phyloP scores from a whole-genome alignment of 371 early-diverging fungal species.

The Apophysomyces sp. region DNA sequence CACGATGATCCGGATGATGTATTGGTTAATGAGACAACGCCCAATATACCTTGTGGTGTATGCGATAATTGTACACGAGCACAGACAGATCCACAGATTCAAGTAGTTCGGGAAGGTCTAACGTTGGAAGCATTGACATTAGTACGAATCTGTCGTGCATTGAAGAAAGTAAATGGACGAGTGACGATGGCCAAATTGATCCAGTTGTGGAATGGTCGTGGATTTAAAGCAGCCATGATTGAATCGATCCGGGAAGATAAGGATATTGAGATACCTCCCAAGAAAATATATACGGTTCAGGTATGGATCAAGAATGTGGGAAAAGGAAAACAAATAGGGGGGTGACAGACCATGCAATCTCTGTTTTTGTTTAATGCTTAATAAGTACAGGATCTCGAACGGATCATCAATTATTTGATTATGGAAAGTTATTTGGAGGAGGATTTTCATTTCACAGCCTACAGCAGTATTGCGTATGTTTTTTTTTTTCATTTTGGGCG shows the following conservation, averaged over 20 bases:
- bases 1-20: constrained; percentile 9
- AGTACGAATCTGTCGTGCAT: constrained; percentile 39
- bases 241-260: constrained; percentile 28
- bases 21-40: constrained; percentile 31
- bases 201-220: constrained; percentile 45
- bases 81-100: not conserved
- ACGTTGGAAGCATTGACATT: constrained; percentile 36
- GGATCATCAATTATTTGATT: constrained; percentile 52
- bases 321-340: not conserved
- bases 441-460: constrained; percentile 59
- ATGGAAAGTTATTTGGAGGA: constrained; percentile 50
- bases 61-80: constrained; percentile 54
- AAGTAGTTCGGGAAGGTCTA: constrained; percentile 32
- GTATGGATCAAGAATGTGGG: constrained; percentile 9
- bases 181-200: constrained; percentile 56
- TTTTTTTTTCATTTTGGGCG: not conserved
- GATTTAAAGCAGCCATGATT: constrained; percentile 34
- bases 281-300: constrained; percentile 28
- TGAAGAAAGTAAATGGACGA: constrained; percentile 36
- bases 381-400: constrained; percentile 41
- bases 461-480: constrained; percentile 54
- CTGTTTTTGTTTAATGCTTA: not conserved
- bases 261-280: constrained; percentile 31
- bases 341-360: not conserved
- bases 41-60: constrained; percentile 42